Conservation (phyloP, 352 stramenopile species). For the Phytophthora megakarya region DNA sequence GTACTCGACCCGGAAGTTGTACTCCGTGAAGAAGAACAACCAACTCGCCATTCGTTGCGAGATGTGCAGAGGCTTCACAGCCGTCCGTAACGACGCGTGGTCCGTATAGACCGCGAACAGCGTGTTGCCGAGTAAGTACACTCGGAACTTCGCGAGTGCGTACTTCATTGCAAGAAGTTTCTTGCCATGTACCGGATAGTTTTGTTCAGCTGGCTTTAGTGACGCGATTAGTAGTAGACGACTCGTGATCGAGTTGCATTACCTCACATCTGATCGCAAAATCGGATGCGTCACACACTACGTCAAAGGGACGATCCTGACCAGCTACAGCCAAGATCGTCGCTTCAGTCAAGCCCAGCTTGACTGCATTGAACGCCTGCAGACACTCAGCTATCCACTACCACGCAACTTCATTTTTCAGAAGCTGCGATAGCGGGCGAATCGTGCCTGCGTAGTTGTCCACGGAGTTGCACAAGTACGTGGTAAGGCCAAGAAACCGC, state of each 20-base stretch:
- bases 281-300: too few relatives aligned
- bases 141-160: neutral
- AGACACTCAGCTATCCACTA: neutral
- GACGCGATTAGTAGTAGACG: neutral
- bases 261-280: too few relatives aligned
- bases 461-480: constrained; percentile 1
- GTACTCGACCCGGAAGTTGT: too few relatives aligned
- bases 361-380: neutral
- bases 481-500: neutral
- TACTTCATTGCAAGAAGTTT: neutral
- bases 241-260: neutral
- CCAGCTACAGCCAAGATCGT: too few relatives aligned
- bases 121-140: neutral
- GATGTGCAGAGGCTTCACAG: too few relatives aligned
- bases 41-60: neutral
- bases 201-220: neutral
- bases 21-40: too few relatives aligned
- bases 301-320: too few relatives aligned
- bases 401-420: neutral
- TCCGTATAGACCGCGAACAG: neutral
- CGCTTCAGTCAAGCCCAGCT: neutral
- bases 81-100: too few relatives aligned
- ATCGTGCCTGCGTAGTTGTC: neutral
- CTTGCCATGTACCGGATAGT: neutral
- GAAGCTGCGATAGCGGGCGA: neutral